A percentile compares a stretch with the other conserved stretches of the same genome.
Evolutionary conservation across 2,329 filamentous ascomycete genomes (phyloP).

Genomic region (Aspergillaceae sp.): DNA sequence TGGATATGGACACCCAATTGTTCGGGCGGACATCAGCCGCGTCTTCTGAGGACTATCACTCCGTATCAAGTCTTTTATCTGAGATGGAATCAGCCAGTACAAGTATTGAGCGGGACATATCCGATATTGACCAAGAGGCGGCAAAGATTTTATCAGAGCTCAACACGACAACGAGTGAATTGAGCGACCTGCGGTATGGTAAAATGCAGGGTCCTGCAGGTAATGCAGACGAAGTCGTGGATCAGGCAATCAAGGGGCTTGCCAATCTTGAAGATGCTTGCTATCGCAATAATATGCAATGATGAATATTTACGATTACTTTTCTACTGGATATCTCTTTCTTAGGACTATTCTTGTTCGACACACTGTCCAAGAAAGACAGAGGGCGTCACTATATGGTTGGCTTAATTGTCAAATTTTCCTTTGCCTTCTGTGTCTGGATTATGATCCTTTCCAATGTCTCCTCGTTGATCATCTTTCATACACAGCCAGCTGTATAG

Average conservation of each 20-base stretch:
- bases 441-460: too few species aligned
- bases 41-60: slow-evolving; percentile 46
- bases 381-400: too few species aligned
- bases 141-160: slow-evolving; percentile 52
- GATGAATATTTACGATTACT: background rate
- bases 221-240: slow-evolving; percentile 52
- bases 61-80: slow-evolving; percentile 54
- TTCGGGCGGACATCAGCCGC: slow-evolving; percentile 41
- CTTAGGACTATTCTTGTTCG: too few species aligned
- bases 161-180: slow-evolving; percentile 56
- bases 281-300: slow-evolving; percentile 25
- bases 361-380: too few species aligned
- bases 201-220: slow-evolving; percentile 47
- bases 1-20: slow-evolving; percentile 47
- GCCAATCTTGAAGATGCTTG: slow-evolving; percentile 57
- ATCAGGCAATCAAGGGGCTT: slow-evolving; percentile 61
- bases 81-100: slow-evolving; percentile 60
- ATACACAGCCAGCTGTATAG: too few species aligned
- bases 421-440: too few species aligned
- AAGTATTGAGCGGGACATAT: slow-evolving; percentile 61
- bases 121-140: slow-evolving; percentile 57
- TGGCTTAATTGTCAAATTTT: too few species aligned
- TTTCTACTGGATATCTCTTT: too few species aligned
- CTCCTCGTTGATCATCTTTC: too few species aligned
- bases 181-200: slow-evolving; percentile 79